A percentile compares a stretch with the other conserved stretches of the same genome.
phyloP scores from a whole-genome alignment of 441 rosid genomes.

The Bocquillonia castaneifolia region DNA sequence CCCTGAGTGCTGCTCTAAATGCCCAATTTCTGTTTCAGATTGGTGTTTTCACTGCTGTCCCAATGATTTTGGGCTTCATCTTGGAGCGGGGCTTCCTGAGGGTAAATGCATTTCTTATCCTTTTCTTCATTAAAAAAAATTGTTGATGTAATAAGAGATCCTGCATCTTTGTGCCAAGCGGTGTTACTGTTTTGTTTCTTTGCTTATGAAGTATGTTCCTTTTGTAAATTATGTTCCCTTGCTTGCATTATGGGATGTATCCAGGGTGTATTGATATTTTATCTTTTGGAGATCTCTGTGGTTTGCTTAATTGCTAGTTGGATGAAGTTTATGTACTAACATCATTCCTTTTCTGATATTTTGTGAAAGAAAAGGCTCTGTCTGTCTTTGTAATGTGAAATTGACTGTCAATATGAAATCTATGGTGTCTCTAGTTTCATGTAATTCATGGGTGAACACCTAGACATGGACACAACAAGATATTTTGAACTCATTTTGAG shows the following conservation, averaged over 20 bases:
- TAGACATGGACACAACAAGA: not conserved
- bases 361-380: not conserved
- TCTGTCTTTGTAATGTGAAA: not conserved
- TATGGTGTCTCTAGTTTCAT: not conserved
- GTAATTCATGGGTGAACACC: not conserved
- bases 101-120: slow-evolving; percentile 34
- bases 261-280: not conserved
- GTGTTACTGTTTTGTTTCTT: not conserved
- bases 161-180: not conserved
- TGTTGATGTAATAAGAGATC: slow-evolving; percentile 2
- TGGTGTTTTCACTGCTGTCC: slow-evolving; percentile 94
- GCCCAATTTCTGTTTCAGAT: slow-evolving; percentile 96
- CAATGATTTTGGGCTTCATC: slow-evolving; percentile 88
- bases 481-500: not conserved
- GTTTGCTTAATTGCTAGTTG: not conserved
- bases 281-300: not conserved
- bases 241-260: not conserved
- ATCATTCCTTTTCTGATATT: not conserved
- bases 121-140: not conserved
- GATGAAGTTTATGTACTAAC: not conserved
- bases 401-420: not conserved
- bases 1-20: slow-evolving; percentile 79
- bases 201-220: no score
- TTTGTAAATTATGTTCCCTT: not conserved
- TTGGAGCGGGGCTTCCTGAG: slow-evolving; percentile 88